A percentile compares a stretch with the other conserved stretches of the same genome.
phyloP scores from a whole-genome alignment of 768 basidiomycete species.

The Suillus americanus region DNA sequence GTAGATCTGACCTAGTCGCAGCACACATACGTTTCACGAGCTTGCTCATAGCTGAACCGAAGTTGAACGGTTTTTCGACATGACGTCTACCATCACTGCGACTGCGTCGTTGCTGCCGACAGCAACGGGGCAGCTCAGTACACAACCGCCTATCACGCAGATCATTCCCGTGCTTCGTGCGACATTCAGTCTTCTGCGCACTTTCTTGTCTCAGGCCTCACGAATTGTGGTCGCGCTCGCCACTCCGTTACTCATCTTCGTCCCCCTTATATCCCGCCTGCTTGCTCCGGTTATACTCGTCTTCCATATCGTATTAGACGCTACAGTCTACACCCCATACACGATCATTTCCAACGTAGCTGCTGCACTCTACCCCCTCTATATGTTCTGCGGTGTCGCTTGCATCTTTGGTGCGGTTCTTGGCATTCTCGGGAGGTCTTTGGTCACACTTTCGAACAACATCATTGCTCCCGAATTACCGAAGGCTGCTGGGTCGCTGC shows the following conservation, averaged over 20 bases:
- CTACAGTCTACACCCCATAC: conserved; percentile 49
- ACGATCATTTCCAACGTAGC: conserved; percentile 36
- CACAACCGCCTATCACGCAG: conserved; percentile 23
- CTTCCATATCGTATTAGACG: conserved; percentile 37
- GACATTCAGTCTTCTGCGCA: conserved; percentile 14
- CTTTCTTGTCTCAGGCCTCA: conserved; percentile 8
- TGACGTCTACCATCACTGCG: background rate
- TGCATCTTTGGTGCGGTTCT: conserved; percentile 50
- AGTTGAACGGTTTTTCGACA: background rate
- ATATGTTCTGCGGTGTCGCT: conserved; percentile 56
- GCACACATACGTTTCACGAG: background rate
- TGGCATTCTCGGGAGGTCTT: conserved; percentile 37
- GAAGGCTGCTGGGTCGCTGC: background rate
- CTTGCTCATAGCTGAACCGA: background rate
- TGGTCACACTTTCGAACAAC: background rate
- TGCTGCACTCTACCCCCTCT: conserved; percentile 51
- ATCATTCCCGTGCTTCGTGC: conserved; percentile 21
- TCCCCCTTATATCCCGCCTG: conserved; percentile 35
- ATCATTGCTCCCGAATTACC: background rate
- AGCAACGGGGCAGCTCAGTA: background rate
- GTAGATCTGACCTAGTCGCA: background rate
- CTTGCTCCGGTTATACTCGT: conserved; percentile 50
- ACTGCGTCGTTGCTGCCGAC: conserved; percentile 1
- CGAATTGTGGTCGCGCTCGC: conserved; percentile 13
- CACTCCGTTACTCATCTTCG: conserved; percentile 24